These are phyloP conservation scores for Candida wancherniae DNA, from an alignment of 805 yeast genomes.

Conservation along the genomic window DNA sequence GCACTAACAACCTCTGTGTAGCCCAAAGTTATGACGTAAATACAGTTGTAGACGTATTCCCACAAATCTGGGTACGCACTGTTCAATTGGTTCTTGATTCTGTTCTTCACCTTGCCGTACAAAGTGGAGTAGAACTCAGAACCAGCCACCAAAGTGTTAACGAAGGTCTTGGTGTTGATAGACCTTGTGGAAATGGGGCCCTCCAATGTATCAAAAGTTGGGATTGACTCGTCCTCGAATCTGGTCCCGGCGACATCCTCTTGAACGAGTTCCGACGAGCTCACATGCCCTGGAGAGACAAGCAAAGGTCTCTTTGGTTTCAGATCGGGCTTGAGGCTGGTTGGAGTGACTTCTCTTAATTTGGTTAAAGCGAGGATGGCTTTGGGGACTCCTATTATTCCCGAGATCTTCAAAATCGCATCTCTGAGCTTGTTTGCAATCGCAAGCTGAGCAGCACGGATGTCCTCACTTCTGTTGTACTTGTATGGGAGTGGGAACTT, in stretches of 20 bases:
- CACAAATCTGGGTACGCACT: slow-evolving; percentile 84
- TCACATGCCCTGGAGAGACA: slow-evolving; percentile 31
- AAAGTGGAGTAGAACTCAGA: slow-evolving; percentile 64
- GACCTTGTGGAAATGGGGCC: slow-evolving; percentile 35
- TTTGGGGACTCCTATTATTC: slow-evolving; percentile 79
- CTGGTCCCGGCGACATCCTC: slow-evolving; percentile 38
- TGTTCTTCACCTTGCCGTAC: slow-evolving; percentile 66
- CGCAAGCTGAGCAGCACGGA: slow-evolving; percentile 28
- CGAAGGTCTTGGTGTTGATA: slow-evolving; percentile 24
- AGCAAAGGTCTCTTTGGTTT: slow-evolving; percentile 26
- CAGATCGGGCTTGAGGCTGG: slow-evolving; percentile 15
- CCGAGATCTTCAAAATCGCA: slow-evolving; percentile 70
- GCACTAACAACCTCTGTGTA: slow-evolving; percentile 57
- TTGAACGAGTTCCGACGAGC: slow-evolving; percentile 33
- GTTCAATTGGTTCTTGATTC: slow-evolving; percentile 64
- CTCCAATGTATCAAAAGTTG: slow-evolving; percentile 33
- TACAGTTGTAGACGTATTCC: slow-evolving; percentile 64
- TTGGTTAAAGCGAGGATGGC: slow-evolving; percentile 73
- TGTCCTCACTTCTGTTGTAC: slow-evolving; percentile 29
- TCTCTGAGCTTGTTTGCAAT: slow-evolving; percentile 63
- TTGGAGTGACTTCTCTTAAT: slow-evolving; percentile 64
- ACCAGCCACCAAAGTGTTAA: slow-evolving; percentile 45
- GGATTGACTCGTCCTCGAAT: slow-evolving; percentile 21
- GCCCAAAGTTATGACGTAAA: slow-evolving; percentile 74
- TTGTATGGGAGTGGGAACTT: slow-evolving; percentile 36